Base-by-base conservation (phyloP, 805 yeast genomes). In the Suhomyces vadensis region DNA sequence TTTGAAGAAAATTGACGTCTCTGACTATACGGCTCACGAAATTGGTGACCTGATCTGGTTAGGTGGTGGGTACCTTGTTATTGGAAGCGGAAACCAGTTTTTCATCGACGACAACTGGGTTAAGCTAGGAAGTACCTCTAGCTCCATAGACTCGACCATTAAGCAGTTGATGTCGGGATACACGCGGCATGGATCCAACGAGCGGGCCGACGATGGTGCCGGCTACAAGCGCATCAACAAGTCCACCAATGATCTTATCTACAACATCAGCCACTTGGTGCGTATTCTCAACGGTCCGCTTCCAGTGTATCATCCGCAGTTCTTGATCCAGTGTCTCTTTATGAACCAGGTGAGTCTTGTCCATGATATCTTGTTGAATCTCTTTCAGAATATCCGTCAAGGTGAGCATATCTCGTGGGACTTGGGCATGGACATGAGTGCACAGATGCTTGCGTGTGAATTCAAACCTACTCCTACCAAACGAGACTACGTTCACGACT, bases 31-130 rank as follows among this genome's bases (percentile, higher is more conserved):
- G 0, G 70, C 87, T 0, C 96, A 90, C 58, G 73, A 72, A 11
- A 89, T 91, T 47, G 97, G 96, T 6, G 97, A 91, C 60, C 85
- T 95, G 11, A 73, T 85, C 10, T 92, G 97, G 97, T 69, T 92
- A 50, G 74, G 77, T 38, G 81, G 83, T 55, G 96, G 95, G 1
- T 77, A 82, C 13, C 73, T 91, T 42, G 91, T 87, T 1, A 80
- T 88, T 44, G 97, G 94, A 2, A 74, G 92, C 11, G 97, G 97
- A 0, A 91, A 91, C 62, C 97, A 91, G 59, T 75, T 91, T 37
- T 90, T 87, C 54, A 74, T 91, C 26, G 87, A 87, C 46, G 95
- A 89, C 58, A 83, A 86, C 54, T 63, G 74, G 69, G 60, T 71
- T 8, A 55, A 57, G 37, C 44, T 71, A 35, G 72, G 66, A 9